Percentiles rank a stretch among this genome's conserved stretches.
phyloP scores from a whole-genome alignment of 306 rosid species.

The Sechiopsis laciniata region DNA sequence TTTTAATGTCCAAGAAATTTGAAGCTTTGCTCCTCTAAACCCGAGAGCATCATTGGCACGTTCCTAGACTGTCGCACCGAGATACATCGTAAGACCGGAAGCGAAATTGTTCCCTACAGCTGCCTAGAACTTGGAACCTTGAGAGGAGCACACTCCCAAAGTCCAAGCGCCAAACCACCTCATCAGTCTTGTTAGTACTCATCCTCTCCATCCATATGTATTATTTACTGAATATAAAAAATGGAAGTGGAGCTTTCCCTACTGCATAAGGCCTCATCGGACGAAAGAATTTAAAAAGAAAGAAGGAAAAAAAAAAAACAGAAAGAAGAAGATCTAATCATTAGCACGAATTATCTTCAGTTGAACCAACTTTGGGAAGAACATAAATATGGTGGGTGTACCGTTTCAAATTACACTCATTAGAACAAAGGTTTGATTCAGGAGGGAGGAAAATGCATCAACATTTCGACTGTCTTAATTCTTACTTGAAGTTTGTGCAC shows the following conservation, averaged over 20 bases:
- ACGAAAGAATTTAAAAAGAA: background rate
- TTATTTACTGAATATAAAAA: background rate
- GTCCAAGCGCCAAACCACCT: too few species aligned
- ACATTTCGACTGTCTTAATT: too few species aligned
- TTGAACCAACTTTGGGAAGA: background rate
- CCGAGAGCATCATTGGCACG: too few species aligned
- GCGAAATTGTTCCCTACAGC: too few species aligned
- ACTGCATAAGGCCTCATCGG: background rate
- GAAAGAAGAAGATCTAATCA: background rate
- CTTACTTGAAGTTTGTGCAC: too few species aligned
- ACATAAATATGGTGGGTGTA: background rate
- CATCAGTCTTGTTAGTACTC: too few species aligned
- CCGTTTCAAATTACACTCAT: background rate
- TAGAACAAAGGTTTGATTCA: background rate
- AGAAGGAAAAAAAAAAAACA: background rate
- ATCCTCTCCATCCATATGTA: background rate
- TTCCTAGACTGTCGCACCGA: too few species aligned
- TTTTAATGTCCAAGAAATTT: background rate
- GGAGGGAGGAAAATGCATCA: background rate
- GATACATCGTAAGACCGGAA: too few species aligned
- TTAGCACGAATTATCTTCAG: background rate
- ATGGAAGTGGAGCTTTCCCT: constrained; percentile 9
- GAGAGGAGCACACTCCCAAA: too few species aligned
- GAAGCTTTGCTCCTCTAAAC: too few species aligned
- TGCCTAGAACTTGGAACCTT: too few species aligned